Evolutionary conservation across 345 rosid species (phyloP).

Genomic region (Draba incana): DNA sequence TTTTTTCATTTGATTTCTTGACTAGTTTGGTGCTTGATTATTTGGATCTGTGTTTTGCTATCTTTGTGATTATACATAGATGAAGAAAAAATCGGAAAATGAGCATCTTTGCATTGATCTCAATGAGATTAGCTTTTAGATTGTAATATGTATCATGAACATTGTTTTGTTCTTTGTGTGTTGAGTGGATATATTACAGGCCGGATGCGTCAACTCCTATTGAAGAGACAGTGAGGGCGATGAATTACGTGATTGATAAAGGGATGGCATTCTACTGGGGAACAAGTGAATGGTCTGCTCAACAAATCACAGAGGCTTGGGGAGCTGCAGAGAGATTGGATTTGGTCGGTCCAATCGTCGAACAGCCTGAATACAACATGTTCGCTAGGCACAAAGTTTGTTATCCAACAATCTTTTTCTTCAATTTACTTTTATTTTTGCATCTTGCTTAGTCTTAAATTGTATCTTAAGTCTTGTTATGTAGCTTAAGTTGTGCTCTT

Average conservation of each 20-base stretch:
- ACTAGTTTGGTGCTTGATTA: too few relatives aligned
- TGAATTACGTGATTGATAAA: slow-evolving; percentile 92
- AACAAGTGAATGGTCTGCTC: slow-evolving; percentile 98
- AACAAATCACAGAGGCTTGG: slow-evolving; percentile 98
- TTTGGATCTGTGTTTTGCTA: too few relatives aligned
- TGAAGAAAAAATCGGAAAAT: too few relatives aligned
- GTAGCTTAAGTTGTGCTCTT: background rate
- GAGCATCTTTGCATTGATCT: too few relatives aligned
- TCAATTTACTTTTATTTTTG: background rate
- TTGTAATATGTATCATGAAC: slow-evolving; percentile 8
- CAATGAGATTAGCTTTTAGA: background rate
- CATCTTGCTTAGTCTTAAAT: background rate
- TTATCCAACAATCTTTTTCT: background rate
- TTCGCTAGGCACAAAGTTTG: slow-evolving; percentile 87
- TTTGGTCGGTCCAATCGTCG: slow-evolving; percentile 93
- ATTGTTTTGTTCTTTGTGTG: slow-evolving; percentile 1
- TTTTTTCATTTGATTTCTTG: background rate
- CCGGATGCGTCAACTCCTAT: slow-evolving; percentile 86
- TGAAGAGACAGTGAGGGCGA: slow-evolving; percentile 96
- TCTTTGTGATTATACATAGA: too few relatives aligned
- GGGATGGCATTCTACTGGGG: slow-evolving; percentile 99
- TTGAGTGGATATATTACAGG: slow-evolving; percentile 47
- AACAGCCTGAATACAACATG: slow-evolving; percentile 93
- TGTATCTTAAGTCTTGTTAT: too few relatives aligned
- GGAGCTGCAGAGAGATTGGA: slow-evolving; percentile 83